Evolutionary conservation across 1,284 basidiomycete species (phyloP).

Genomic region (Austropuccinia psidii): DNA sequence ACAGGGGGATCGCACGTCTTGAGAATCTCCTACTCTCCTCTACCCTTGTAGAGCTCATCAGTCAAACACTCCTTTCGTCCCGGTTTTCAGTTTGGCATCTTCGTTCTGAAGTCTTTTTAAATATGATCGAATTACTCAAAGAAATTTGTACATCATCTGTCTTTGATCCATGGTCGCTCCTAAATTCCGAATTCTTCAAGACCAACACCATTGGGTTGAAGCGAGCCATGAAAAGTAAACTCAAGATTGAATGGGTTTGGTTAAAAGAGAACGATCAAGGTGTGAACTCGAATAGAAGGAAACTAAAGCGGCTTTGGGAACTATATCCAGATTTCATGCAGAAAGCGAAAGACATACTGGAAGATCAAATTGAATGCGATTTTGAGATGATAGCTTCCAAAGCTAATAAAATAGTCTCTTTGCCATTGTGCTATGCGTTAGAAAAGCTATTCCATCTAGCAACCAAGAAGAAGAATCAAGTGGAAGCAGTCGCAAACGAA

Average conservation of each 20-base stretch:
- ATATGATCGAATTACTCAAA: background rate
- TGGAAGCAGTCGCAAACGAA: no score
- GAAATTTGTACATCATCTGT: background rate
- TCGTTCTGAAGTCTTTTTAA: background rate
- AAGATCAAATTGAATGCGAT: background rate
- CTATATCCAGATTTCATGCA: background rate
- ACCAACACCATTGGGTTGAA: background rate
- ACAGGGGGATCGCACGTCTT: background rate
- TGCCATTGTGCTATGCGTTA: background rate
- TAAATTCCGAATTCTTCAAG: background rate
- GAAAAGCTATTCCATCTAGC: background rate
- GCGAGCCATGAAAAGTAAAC: background rate
- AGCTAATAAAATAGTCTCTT: background rate
- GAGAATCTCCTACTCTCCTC: conserved; percentile 6
- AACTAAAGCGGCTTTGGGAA: background rate
- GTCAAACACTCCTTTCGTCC: background rate
- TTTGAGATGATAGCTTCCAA: no score
- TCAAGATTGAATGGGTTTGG: background rate
- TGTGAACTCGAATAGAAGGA: no score
- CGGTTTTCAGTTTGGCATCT: background rate
- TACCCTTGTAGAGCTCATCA: background rate
- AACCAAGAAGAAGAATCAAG: background rate
- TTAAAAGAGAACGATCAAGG: no score
- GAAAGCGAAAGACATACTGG: background rate
- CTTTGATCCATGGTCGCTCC: background rate